Percentiles rank a stretch among this genome's conserved stretches.
Evolutionary conservation across 2,329 filamentous ascomycete genomes (phyloP).

Genomic region (Neofusicoccum ribis): DNA sequence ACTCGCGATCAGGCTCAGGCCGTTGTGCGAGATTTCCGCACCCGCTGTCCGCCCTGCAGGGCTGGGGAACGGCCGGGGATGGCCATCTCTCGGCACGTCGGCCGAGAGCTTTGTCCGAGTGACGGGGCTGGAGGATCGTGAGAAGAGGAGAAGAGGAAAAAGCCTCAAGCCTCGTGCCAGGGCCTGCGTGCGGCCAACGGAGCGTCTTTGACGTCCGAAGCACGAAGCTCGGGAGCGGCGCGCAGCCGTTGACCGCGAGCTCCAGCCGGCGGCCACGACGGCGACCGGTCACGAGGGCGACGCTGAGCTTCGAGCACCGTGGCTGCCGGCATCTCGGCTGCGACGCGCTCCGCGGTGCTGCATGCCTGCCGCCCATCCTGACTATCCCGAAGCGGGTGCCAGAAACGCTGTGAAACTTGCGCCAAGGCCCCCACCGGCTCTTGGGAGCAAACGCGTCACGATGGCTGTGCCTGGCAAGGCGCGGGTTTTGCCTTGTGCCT

Average conservation of each 20-base stretch:
- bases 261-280: no score
- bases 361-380: neutral
- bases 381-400: slow-evolving; percentile 1
- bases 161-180: neutral
- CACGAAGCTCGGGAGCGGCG: neutral
- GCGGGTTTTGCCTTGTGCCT: neutral
- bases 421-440: neutral
- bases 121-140: neutral
- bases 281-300: neutral
- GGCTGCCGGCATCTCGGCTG: neutral
- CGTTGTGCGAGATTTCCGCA: slow-evolving; percentile 8
- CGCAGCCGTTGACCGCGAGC: neutral
- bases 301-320: neutral
- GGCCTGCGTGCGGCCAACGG: neutral
- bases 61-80: neutral
- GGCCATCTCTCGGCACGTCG: slow-evolving; percentile 7
- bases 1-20: neutral
- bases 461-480: neutral
- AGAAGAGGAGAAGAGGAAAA: neutral
- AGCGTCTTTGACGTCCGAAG: neutral
- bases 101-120: slow-evolving; percentile 15
- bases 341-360: neutral
- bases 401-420: slow-evolving; percentile 9
- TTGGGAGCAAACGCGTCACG: slow-evolving; percentile 3
- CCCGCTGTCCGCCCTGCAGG: neutral